phyloP scores from a whole-genome alignment of 1,139 yeast genomes.

The Candida mesenterica region DNA sequence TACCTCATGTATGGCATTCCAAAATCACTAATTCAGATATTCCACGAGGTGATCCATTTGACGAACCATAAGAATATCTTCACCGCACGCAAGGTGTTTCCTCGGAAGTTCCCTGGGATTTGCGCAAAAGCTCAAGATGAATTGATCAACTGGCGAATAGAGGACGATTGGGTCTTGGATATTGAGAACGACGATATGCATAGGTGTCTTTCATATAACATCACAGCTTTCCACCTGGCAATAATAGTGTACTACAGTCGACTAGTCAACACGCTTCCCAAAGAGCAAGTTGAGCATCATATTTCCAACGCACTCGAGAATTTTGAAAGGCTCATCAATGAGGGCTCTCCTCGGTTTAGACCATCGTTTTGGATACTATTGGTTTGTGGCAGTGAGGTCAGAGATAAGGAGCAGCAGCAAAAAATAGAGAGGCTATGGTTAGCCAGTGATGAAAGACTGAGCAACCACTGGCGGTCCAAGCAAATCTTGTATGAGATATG shows the following conservation, averaged over 20 bases:
- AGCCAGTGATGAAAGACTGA: slow-evolving; percentile 11
- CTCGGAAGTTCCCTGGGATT: slow-evolving; percentile 53
- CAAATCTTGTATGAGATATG: slow-evolving; percentile 55
- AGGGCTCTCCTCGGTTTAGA: slow-evolving; percentile 18
- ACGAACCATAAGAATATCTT: slow-evolving; percentile 55
- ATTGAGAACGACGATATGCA: slow-evolving; percentile 28
- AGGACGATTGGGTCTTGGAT: slow-evolving; percentile 39
- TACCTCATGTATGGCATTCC: slow-evolving; percentile 53
- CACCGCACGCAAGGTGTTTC: slow-evolving; percentile 40
- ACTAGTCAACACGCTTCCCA: slow-evolving; percentile 32
- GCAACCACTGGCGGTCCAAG: slow-evolving; percentile 54
- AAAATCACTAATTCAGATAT: slow-evolving; percentile 39
- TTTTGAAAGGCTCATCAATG: background rate
- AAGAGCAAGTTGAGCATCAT: slow-evolving; percentile 23
- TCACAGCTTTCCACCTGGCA: slow-evolving; percentile 42
- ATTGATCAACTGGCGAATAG: slow-evolving; percentile 44
- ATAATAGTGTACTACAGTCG: slow-evolving; percentile 45
- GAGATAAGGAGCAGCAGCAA: slow-evolving; percentile 20
- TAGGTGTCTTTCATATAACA: slow-evolving; percentile 36
- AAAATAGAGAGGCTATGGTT: slow-evolving; percentile 33
- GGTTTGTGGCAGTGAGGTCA: slow-evolving; percentile 47
- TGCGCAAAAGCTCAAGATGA: slow-evolving; percentile 56
- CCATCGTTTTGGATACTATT: slow-evolving; percentile 52
- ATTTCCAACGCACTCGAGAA: slow-evolving; percentile 18
- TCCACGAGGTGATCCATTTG: slow-evolving; percentile 44